phyloP scores from a whole-genome alignment of 1,284 basidiomycete species.

The Ustilago bromivora region DNA sequence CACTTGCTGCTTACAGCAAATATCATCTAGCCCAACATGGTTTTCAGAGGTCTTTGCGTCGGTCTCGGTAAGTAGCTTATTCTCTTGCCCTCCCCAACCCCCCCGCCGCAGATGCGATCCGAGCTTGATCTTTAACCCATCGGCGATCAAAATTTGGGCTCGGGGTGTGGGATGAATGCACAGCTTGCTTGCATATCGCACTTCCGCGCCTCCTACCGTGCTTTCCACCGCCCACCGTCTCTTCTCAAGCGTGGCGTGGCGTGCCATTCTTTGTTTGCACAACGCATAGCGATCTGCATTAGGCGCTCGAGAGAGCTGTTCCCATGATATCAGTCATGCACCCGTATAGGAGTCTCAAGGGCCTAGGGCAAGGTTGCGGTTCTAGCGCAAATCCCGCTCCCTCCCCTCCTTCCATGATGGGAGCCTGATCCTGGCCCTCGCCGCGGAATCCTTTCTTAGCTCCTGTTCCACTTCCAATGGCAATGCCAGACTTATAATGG shows the following conservation, averaged over 20 bases:
- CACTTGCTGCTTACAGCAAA: not conserved
- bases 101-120: not conserved
- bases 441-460: not conserved
- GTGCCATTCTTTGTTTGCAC: too few relatives aligned
- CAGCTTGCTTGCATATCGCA: not conserved
- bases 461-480: not conserved
- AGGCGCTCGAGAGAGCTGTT: not conserved
- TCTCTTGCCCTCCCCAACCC: not conserved
- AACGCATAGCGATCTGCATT: not conserved
- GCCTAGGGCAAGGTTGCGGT: not conserved
- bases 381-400: not conserved
- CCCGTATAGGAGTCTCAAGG: not conserved
- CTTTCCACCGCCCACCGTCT: not conserved
- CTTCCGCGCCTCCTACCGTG: not conserved
- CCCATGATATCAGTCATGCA: not conserved
- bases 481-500: not conserved
- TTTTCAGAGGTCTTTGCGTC: constrained; percentile 54
- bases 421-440: too few relatives aligned
- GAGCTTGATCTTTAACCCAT: too few relatives aligned
- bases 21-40: constrained; percentile 31
- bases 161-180: not conserved
- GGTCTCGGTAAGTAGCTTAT: constrained; percentile 47
- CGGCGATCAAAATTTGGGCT: not conserved
- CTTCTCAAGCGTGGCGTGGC: too few relatives aligned
- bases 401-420: not conserved